phyloP scores from a whole-genome alignment of 2,329 filamentous ascomycete genomes.

The Sporothrix pallida region DNA sequence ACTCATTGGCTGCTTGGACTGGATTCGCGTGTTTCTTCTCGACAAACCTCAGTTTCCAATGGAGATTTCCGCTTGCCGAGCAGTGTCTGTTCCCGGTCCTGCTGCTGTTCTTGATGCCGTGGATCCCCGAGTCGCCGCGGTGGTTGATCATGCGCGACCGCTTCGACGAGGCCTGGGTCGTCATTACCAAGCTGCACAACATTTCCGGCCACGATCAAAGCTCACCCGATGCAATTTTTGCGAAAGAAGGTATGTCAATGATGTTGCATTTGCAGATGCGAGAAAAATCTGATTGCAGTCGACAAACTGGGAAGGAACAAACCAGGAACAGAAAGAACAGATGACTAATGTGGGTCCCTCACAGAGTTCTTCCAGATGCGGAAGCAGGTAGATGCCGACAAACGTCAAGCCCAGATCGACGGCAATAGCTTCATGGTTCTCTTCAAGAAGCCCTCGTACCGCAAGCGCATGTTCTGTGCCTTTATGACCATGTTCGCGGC shows the following conservation, averaged over 20 bases:
- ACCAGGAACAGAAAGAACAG: neutral
- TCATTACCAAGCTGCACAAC: slow-evolving; percentile 18
- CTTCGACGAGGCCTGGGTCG: slow-evolving; percentile 24
- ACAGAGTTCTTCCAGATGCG: slow-evolving; percentile 28
- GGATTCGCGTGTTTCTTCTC: slow-evolving; percentile 49
- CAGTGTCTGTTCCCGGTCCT: slow-evolving; percentile 50
- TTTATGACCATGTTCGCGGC: slow-evolving; percentile 23
- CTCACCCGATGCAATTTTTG: neutral
- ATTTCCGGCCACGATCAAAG: neutral
- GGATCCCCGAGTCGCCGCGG: slow-evolving; percentile 31
- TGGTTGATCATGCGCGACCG: slow-evolving; percentile 29
- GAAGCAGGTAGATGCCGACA: slow-evolving; percentile 19
- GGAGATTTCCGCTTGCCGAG: slow-evolving; percentile 52
- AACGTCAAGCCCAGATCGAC: neutral
- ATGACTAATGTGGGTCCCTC: neutral
- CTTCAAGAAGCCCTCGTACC: slow-evolving; percentile 16
- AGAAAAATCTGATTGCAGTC: neutral
- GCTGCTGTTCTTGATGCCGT: slow-evolving; percentile 39
- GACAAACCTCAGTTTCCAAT: slow-evolving; percentile 45
- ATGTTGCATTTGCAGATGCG: neutral
- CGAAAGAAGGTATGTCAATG: neutral
- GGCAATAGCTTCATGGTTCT: neutral
- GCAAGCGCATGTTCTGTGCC: slow-evolving; percentile 28
- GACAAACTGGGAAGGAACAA: neutral
- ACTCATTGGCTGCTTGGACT: slow-evolving; percentile 39